Base-by-base conservation (phyloP, 2,329 filamentous ascomycete species). In the Claviceps citrina region DNA sequence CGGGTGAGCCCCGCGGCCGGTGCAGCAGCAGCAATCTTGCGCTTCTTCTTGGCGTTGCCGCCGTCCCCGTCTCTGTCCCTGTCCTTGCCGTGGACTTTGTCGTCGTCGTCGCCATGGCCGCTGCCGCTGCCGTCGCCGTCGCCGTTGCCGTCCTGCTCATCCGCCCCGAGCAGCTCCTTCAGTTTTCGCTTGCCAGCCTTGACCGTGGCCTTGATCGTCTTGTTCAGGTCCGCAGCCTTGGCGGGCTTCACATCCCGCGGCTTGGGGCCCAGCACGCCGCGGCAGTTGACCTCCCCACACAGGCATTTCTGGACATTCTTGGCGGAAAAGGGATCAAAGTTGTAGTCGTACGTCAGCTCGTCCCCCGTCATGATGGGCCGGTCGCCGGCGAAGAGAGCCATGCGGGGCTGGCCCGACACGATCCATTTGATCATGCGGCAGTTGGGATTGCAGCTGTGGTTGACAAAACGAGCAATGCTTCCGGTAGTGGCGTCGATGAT, bases 371-470 rank as follows among this genome's bases (percentile, higher is more conserved):
- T 83, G 56, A 98, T 89, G 12, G 85, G 85, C 36, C 71, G 69
- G 50, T 93, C 82, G 25, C 89, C 89, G 10, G 91, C 91, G 57
- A 98, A 98, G 1, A 98, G 73, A 13, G 87, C 91, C 85, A 98
- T 96, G 41, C 91, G 78, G 31, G 89, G 89, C 58, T 93, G 86
- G 22, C 87, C 87, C 36, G 79, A 79, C 40, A 98, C 91, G 45
- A 87, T 89, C 85, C 86, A 94, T 59, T 95, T 96, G 53, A 93
- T 85, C 87, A 98, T 96, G 46, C 82, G 77, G 62, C 89, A 96
- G 56, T 98, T 98, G 3, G 91, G 91, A 42, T 84, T 81, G 62
- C 91, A 98, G 15, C 86, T 94, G 59, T 98, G 91, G 57, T 98
- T 98, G 57, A 98, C 87, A 59, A 98, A 98, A 41, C 91, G 82